A percentile compares a stretch with the other conserved stretches of the same genome.
phyloP scores from a whole-genome alignment of 2,329 filamentous ascomycete species.

The Neofusicoccum ribis region DNA sequence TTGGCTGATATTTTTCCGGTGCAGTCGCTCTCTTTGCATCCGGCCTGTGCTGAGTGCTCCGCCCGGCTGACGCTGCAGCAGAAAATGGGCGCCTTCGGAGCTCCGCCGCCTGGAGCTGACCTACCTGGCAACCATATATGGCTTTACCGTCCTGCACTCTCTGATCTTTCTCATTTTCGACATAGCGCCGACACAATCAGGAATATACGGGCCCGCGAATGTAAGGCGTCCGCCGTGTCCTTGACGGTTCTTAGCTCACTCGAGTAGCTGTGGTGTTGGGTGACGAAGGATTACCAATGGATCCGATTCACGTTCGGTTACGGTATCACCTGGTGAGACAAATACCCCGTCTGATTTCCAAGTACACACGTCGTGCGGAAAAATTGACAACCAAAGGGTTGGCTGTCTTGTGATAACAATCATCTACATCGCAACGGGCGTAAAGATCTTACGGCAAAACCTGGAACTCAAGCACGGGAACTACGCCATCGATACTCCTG shows the following conservation, averaged over 20 bases:
- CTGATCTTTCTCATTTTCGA: conserved; percentile 67
- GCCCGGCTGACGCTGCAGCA: not conserved
- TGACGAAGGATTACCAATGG: conserved; percentile 65
- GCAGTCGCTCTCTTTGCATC: conserved; percentile 51
- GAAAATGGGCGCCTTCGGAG: conserved; percentile 64
- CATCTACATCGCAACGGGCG: conserved; percentile 66
- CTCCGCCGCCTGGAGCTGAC: conserved; percentile 69
- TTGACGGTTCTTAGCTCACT: no score
- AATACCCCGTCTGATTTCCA: no score
- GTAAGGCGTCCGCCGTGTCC: conserved; percentile 34
- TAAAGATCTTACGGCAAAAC: conserved; percentile 67
- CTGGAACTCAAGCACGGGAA: conserved; percentile 46
- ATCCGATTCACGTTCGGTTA: conserved; percentile 76
- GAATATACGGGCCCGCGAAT: conserved; percentile 71
- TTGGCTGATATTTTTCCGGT: conserved; percentile 77
- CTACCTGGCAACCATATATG: conserved; percentile 71
- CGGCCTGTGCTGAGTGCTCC: no score
- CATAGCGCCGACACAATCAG: conserved; percentile 48
- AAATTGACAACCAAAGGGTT: conserved; percentile 15
- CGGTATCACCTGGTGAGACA: conserved; percentile 62
- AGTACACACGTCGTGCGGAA: not conserved
- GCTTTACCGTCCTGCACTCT: conserved; percentile 68
- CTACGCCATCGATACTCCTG: conserved; percentile 23
- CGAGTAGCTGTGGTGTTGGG: conserved; percentile 75
- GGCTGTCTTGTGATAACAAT: conserved; percentile 58